Base-by-base conservation (phyloP, 2,329 filamentous ascomycete species). In the Pseudogymnoascus sp. region DNA sequence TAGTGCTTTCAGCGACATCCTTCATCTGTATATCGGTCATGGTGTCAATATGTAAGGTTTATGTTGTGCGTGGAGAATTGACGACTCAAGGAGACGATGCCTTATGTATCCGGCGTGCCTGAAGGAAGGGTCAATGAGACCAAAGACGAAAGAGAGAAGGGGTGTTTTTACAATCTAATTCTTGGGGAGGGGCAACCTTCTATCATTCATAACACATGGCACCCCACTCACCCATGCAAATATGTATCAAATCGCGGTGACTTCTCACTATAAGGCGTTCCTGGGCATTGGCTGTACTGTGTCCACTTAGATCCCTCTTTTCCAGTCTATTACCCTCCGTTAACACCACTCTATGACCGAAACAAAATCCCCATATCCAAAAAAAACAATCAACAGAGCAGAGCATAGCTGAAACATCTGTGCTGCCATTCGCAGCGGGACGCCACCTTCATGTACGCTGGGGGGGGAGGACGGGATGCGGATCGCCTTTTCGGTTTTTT, bases 1-100 rank as follows among this genome's bases (percentile, higher is more conserved):
- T 61, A 7, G 47, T 54, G 25, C 47, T 54, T n/a, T 54, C 47
- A n/a, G 47, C 47, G n/a, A 54, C 47, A 18, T 54, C 7, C 6
- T 18, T 9, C 12, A 18, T 18, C 5, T 18, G 43, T 5, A 30
- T 12, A 30, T 54, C 47, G 9, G n/a, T n/a, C 47, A 54, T 54
- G 4, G 8, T 54, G 12, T 12, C 25, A 12, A 32, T 32, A 28
- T 22, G 22, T 12, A 4, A 32, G n/a, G 25, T 18, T 16, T 16
- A 32, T 32, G 28, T 18, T 32, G 9, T 4, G 16, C 12, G 25
- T 32, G 25, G 25, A 18, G n/a, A 32, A 32, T 54, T 32, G 28
- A 32, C 16, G 16, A 32, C 25, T 54, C 25, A 12, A 32, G 47
- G 25, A 54, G 16, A 11, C 16, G 47, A 32, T 12, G n/a, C 32